Conservation (phyloP, 2,329 filamentous ascomycete genomes). For the Stagonosporopsis rhizophila region DNA sequence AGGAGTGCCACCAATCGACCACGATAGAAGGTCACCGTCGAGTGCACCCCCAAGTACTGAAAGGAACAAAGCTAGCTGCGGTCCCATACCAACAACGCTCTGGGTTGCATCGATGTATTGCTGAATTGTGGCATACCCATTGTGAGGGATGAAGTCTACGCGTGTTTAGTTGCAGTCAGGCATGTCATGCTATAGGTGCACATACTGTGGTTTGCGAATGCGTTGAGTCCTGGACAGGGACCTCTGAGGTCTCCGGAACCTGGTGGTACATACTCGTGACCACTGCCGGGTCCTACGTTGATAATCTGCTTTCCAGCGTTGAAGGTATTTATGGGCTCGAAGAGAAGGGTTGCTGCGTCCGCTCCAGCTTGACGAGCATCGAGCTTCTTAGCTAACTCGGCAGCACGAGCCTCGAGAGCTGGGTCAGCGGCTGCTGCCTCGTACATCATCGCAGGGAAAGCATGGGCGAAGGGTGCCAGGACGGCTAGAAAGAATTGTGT, state of each 20-base stretch:
- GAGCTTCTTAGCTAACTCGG: slow-evolving; percentile 22
- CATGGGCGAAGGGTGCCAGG: slow-evolving; percentile 22
- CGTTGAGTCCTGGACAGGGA: slow-evolving; percentile 35
- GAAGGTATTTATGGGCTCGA: slow-evolving; percentile 33
- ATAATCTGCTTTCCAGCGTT: slow-evolving; percentile 26
- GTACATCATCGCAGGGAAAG: slow-evolving; percentile 32
- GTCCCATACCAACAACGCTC: slow-evolving; percentile 34
- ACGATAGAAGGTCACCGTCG: slow-evolving; percentile 29
- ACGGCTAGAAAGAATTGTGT: slow-evolving; percentile 19
- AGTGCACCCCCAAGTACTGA: slow-evolving; percentile 27
- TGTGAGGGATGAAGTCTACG: slow-evolving; percentile 30
- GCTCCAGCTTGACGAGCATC: slow-evolving; percentile 26
- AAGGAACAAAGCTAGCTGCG: slow-evolving; percentile 23
- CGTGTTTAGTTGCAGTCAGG: not conserved
- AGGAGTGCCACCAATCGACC: slow-evolving; percentile 34
- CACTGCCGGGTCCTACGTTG: slow-evolving; percentile 27
- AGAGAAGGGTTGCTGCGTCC: slow-evolving; percentile 28
- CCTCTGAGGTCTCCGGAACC: slow-evolving; percentile 32
- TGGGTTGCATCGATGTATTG: slow-evolving; percentile 32
- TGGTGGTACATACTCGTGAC: slow-evolving; percentile 36
- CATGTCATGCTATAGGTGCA: not conserved
- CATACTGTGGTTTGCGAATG: slow-evolving; percentile 35
- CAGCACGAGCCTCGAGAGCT: slow-evolving; percentile 24
- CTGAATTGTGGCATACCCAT: slow-evolving; percentile 28
- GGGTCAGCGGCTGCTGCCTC: slow-evolving; percentile 32